Base-by-base conservation (phyloP, 306 rosid genomes). In the Alnus glutinosa region DNA sequence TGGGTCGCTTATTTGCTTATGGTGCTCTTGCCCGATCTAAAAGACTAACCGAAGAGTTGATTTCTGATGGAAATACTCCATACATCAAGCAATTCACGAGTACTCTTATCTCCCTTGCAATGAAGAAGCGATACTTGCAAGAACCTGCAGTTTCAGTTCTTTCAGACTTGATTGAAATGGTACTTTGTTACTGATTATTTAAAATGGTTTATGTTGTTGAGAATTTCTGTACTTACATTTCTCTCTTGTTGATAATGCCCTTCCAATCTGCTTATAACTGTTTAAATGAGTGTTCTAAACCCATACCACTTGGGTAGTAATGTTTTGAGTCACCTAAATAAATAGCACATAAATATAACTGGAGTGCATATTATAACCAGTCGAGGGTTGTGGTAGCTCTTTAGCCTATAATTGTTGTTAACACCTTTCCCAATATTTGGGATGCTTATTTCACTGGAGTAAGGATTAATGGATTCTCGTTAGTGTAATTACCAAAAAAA, bases 1-100 rank as follows among this genome's bases (percentile, higher is more conserved):
- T 93, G 84, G 99, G 99, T 32, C 94, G 96, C 68, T 80, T 93
- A 81, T 95, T 95, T 86, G 94, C 98, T 32, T 95, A 93, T 87
- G 94, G 99, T 63, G 97, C 99, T 69, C 77, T 95, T 82, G 94
- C 88, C 58, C 86, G 91, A 71, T 95, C 97, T 11, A 96, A 94
- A 81, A 93, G 97, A 80, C 89, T 95, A 54, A 72, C 71, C 28
- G 78, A 72, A 23, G 97, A 93, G 84, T 89, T 84, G 92, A 63
- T 28, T 73, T 75, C 86, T 71, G 90, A 91, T 82, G 83, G 71
- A 75, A 81, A 59, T 82, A 85, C 92, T 70, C 77, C 91, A 30
- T 74, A 73, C 83, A 78, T 95, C 14, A 84, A 85, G 79, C 97
- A 93, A 59, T 93, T 93, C 81, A 85, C 86, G 67, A 80, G 82